Evolutionary conservation across 768 basidiomycete species (phyloP).

Genomic region (Termitomyces sp.): DNA sequence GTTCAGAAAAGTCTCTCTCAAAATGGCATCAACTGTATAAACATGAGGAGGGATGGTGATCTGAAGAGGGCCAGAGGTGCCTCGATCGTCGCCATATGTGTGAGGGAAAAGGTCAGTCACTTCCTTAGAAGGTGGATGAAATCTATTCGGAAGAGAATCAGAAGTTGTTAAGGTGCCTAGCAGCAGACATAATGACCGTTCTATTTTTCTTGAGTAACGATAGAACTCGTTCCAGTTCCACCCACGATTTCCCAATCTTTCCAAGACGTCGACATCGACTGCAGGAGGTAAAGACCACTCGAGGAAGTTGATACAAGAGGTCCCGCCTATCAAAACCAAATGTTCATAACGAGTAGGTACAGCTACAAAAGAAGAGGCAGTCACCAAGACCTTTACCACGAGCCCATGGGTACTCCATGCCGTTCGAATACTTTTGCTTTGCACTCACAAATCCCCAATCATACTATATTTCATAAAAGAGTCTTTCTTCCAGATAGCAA

Average conservation of each 20-base stretch:
- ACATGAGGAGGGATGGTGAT: slow-evolving; percentile 25
- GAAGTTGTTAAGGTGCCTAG: background rate
- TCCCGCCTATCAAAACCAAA: slow-evolving; percentile 33
- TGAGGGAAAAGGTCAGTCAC: slow-evolving; percentile 25
- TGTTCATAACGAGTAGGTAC: background rate
- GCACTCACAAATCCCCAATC: slow-evolving; percentile 34
- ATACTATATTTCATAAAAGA: slow-evolving; percentile 19
- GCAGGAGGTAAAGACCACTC: slow-evolving; percentile 30
- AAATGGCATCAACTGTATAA: slow-evolving; percentile 23
- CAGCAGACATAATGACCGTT: slow-evolving; percentile 26
- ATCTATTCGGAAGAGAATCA: slow-evolving; percentile 15
- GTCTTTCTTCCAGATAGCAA: background rate
- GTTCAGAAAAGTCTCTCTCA: slow-evolving; percentile 24
- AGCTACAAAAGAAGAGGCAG: background rate
- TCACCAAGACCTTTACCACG: slow-evolving; percentile 32
- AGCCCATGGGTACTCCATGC: slow-evolving; percentile 24
- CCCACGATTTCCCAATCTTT: slow-evolving; percentile 50
- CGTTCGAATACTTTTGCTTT: slow-evolving; percentile 25
- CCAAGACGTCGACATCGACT: slow-evolving; percentile 31
- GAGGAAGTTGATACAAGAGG: slow-evolving; percentile 42
- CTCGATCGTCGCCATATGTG: slow-evolving; percentile 22
- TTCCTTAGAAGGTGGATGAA: slow-evolving; percentile 25
- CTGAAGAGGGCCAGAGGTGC: slow-evolving; percentile 27
- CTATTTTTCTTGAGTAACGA: slow-evolving; percentile 34
- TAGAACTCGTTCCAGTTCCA: slow-evolving; percentile 50